Evolutionary conservation across 371 early-diverging fungal species (phyloP), one percentile per base, ranked within the genome.

Genomic region (Mucor circinelloides): DNA sequence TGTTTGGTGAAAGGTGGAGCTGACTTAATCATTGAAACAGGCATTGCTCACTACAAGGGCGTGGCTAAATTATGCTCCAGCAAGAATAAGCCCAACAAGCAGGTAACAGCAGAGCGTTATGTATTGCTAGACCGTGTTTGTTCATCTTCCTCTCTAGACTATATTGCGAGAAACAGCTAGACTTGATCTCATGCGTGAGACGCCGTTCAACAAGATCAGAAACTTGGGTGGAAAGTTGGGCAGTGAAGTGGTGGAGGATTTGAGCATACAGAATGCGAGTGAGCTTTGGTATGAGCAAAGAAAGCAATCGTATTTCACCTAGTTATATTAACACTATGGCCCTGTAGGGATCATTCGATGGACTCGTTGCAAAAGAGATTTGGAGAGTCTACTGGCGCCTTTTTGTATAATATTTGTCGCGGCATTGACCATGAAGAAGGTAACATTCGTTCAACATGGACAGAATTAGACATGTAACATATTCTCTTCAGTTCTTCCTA

Each of bases 161-260:
- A 70, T 91, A 1, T 63, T 94, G 13, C 85, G 90, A 64, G 84
- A 74, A 38, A 76, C 71, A 25, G 80, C 86, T 32, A 81, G 84
- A 6, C 61, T 79, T 1, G 68, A 74, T 3, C 90, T 93, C 68
- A 85, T 97, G 80, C 58, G 78, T 19, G 71, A 78, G 5, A 71
- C 92, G 2, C 90, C 93, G 1, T 83, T 95, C 52, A 71, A 77
- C 31, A 92, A 91, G 66, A 94, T 96, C 40, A 85, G 92, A 17
- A 87, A 85, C 52, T 69, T 97, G 23, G 97, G 97, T n/a, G 97
- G 97, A 32, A 96, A 95, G 67, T 81, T 95, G 12, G 97, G 97
- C 2, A 73, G 73, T 10, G 85, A 89, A 58, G 84, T 97, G 0
- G 90, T 85, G 46, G 67, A 74, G 1, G 86, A 84, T 44, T 80